Base-by-base conservation (phyloP, 129 eudicot genomes). In the Tagetes erecta region DNA sequence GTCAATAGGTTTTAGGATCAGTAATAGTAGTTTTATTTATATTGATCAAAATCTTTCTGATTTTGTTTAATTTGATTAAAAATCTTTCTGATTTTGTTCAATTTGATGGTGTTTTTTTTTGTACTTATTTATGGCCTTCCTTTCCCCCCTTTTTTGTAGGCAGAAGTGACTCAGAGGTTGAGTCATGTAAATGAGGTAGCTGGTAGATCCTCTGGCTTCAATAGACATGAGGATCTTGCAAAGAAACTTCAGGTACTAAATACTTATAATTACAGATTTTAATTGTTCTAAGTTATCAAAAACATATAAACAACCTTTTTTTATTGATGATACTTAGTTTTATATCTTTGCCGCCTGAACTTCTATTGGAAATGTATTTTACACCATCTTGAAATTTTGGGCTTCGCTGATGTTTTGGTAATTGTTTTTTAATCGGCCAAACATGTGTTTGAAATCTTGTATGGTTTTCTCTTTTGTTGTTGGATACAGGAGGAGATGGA, bases 101-200 rank as follows among this genome's bases (percentile, higher is more conserved):
- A 49, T 30, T n/a, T 76, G 57, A 40, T 53, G 45, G 37, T 53
- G 42, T 39, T 57, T 76, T 35, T 36, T 59, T 59, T 1, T 9
- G 6, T 59, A 59, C 20, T 35, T 33, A 59, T 59, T 59, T 35
- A 59, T 71, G 62, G 5, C 58, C 37, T 69, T 42, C 9, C 62
- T 11, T 60, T 40, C 31, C 68, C 45, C 36, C 2, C 67, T 13
- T 42, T 63, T 69, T 70, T 64, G 46, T 87, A 92, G 97, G 97
- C 93, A 37, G 97, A 92, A 82, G 93, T 89, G 57, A 89, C 97
- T 69, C 93, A 89, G 64, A 89, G 97, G 79, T 77, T 89, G 62
- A 86, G 86, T 70, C 87, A 92, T 81, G 82, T 79, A 64, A 88
- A 74, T 70, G 96, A 78, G 78, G 74, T 85, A 64, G 80, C 91